These are phyloP conservation scores for Tolypocladium sp. DNA, from an alignment of 2,329 filamentous ascomycete genomes.

Conservation along the genomic window DNA sequence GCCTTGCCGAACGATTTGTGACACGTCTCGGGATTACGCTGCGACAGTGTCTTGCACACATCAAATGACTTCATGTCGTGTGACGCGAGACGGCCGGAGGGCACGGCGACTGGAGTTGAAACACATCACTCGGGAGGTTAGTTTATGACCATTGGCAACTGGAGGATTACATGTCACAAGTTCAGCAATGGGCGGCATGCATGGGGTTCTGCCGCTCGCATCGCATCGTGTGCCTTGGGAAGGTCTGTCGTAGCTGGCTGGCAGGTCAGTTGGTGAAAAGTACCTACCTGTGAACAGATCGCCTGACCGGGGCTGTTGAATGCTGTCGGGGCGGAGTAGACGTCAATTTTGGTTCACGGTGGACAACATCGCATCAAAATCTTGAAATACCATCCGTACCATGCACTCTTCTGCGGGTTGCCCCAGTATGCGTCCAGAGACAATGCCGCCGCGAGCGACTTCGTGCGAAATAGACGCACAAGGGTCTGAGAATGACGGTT, in stretches of 20 bases:
- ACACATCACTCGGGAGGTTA: not conserved
- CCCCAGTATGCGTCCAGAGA: too few species aligned
- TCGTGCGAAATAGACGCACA: not conserved
- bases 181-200: not conserved
- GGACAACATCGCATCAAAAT: too few species aligned
- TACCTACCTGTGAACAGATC: too few species aligned
- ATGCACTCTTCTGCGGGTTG: too few species aligned
- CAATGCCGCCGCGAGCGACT: too few species aligned
- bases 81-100: not conserved
- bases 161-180: not conserved
- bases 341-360: too few species aligned
- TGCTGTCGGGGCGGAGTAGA: not conserved
- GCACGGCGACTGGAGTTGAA: not conserved
- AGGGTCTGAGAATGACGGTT: not conserved
- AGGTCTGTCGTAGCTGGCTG: too few species aligned
- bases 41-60: not conserved
- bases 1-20: not conserved
- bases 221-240: not conserved
- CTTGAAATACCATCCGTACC: too few species aligned
- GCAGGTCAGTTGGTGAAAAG: not conserved
- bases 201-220: not conserved
- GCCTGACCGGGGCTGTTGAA: not conserved
- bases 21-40: not conserved
- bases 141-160: not conserved
- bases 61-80: not conserved